Conservation (phyloP, 257 asterid genomes). For the Rubia yunnanensis region DNA sequence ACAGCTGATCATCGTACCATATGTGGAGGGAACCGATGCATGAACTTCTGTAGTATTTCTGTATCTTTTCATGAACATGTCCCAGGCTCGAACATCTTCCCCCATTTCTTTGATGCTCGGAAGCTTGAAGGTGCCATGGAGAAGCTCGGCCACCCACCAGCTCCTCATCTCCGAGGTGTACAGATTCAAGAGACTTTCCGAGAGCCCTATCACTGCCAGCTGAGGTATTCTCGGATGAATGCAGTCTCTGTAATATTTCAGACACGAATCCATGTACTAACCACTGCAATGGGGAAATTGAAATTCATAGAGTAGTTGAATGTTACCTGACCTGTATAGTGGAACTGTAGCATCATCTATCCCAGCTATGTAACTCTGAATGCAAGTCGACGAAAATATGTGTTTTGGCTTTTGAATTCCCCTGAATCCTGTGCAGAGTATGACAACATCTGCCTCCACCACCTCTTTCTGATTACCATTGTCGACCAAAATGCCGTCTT, state of each 20-base stretch:
- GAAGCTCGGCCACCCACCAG: constrained; percentile 36
- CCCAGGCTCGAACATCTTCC: constrained; percentile 30
- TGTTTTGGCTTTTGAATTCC: constrained; percentile 32
- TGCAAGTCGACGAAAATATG: constrained; percentile 18
- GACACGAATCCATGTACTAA: neutral
- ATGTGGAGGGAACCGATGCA: constrained; percentile 31
- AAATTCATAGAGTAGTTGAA: neutral
- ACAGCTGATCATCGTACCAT: constrained; percentile 46
- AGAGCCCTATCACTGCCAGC: constrained; percentile 40
- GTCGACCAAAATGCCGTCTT: constrained; percentile 30
- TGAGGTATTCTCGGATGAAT: constrained; percentile 44
- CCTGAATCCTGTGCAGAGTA: constrained; percentile 44
- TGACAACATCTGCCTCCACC: constrained; percentile 29
- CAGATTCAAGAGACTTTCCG: constrained; percentile 37
- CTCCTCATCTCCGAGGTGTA: constrained; percentile 39
- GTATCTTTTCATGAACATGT: constrained; percentile 27
- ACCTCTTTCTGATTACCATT: constrained; percentile 12
- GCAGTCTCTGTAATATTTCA: constrained; percentile 24
- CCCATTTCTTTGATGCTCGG: constrained; percentile 42
- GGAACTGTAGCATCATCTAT: constrained; percentile 20
- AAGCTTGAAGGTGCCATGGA: constrained; percentile 35
- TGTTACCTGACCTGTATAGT: constrained; percentile 28
- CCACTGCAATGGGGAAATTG: neutral
- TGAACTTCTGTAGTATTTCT: constrained; percentile 23
- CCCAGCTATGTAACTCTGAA: constrained; percentile 22